Evolutionary conservation across 2,329 filamentous ascomycete genomes (phyloP).

Genomic region (Sordariomycetes sp.): DNA sequence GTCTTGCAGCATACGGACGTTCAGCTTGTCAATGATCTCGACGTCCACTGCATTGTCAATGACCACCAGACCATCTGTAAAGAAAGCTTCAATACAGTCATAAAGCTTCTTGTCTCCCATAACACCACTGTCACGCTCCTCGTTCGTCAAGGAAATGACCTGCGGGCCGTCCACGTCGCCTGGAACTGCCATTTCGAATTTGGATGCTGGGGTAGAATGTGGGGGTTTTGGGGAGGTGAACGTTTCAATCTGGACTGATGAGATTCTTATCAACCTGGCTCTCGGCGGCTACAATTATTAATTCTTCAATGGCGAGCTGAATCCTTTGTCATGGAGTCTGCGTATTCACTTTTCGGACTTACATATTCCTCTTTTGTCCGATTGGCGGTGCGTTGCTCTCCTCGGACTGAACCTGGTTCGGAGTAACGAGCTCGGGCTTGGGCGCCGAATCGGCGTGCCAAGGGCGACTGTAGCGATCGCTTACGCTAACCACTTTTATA

Average conservation of each 20-base stretch:
- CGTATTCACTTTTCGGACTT: too few species aligned
- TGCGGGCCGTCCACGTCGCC: conserved; percentile 2
- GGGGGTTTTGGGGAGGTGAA: too few species aligned
- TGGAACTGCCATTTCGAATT: background rate
- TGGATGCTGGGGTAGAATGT: background rate
- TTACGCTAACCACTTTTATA: background rate
- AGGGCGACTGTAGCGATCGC: background rate
- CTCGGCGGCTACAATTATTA: too few species aligned
- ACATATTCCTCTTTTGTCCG: too few species aligned
- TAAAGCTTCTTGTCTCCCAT: conserved; percentile 15
- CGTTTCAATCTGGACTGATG: too few species aligned
- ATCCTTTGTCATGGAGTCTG: too few species aligned
- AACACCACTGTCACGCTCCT: conserved; percentile 13
- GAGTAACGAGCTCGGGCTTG: too few species aligned
- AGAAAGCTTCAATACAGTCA: conserved; percentile 15
- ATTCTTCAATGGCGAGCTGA: too few species aligned
- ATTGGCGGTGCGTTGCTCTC: too few species aligned
- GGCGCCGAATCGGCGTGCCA: background rate
- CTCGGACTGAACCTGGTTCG: too few species aligned
- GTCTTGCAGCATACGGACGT: conserved; percentile 12
- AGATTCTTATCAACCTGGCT: too few species aligned
- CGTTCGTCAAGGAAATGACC: conserved; percentile 9
- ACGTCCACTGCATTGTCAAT: conserved; percentile 14
- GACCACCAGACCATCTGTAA: conserved; percentile 13
- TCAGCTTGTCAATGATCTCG: conserved; percentile 17